Evolutionary conservation across 2,329 filamentous ascomycete genomes (phyloP), one percentile per base, ranked within the genome.

Genomic region (Lasiodiplodia sp.): DNA sequence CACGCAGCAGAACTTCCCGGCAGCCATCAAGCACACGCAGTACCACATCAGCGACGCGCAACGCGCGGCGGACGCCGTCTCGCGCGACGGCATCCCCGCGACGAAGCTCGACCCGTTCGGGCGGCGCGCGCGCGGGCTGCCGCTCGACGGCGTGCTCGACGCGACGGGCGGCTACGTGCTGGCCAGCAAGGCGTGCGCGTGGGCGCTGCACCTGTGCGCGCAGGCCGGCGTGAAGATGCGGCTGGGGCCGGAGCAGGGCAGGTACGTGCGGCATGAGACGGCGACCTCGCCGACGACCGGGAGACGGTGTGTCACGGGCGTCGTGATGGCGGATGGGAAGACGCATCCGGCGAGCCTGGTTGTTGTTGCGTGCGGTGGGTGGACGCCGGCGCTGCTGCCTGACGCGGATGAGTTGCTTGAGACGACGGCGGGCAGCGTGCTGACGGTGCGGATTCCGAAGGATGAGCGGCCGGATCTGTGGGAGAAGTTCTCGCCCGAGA

Each of bases 351-450:
- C 84, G 21, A 75, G 82, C 5, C 80, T 78, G 18, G 77, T 76
- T 3, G 75, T 84, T 51, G 70, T 84, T 40, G 82, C 82, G 0
- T 80, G 80, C 60, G 83, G 83, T 1, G 79, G 80, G 1, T 84
- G 82, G 79, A 85, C 83, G 0, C 83, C 82, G 0, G 72, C 76
- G 2, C 70, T 85, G 1, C 62, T 85, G 0, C 81, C 83, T 0
- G 72, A 78, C 10, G 72, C 83, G 18, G 63, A 83, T 53, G 74
- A 75, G 0, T 72, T 86, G 0, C 79, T 80, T n/a, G 84, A 87
- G 71, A 80, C 84, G 0, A 86, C 85, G 0, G 82, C 80, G 0
- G 84, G 84, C 0, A 81, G 79, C 0, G 82, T 86, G 3, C 78
- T 80, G 0, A 75, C 81, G 12, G 75, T 86, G 40, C 77, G 81